A percentile compares a stretch with the other conserved stretches of the same genome.
phyloP scores from a whole-genome alignment of 2,329 filamentous ascomycete genomes.

The Curvularia verruculosa region DNA sequence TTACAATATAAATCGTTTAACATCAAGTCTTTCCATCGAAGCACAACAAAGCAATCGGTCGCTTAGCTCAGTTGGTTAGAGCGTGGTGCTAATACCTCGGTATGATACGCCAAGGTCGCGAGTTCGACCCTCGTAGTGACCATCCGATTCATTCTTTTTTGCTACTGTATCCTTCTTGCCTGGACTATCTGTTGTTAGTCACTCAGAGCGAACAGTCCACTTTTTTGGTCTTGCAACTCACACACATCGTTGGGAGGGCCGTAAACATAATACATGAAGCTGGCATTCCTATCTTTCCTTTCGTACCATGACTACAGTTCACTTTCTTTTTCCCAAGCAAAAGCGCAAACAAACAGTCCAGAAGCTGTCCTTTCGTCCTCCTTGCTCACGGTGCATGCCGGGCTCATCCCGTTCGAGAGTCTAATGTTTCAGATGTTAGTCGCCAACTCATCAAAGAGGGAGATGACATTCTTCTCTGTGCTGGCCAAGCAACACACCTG shows the following conservation, averaged over 20 bases:
- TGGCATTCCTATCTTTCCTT: not conserved
- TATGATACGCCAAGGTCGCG: constrained; percentile 13
- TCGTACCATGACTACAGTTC: not conserved
- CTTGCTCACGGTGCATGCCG: not conserved
- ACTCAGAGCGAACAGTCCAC: not conserved
- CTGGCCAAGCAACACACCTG: no score
- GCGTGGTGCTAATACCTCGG: constrained; percentile 12
- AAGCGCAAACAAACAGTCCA: not conserved
- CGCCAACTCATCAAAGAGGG: not conserved
- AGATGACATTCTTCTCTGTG: not conserved
- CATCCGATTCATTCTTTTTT: constrained; percentile 1
- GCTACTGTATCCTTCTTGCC: not conserved
- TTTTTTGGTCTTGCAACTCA: not conserved
- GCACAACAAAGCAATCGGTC: constrained; percentile 1
- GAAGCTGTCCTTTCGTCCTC: not conserved
- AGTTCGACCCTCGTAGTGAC: constrained; percentile 17
- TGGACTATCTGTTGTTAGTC: not conserved
- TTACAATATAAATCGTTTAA: no score
- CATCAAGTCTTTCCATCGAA: not conserved
- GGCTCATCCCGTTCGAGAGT: not conserved
- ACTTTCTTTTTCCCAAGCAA: not conserved
- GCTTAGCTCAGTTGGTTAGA: constrained; percentile 18
- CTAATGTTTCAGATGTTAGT: not conserved
- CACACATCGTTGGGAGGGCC: not conserved
- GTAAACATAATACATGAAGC: not conserved